phyloP scores from a whole-genome alignment of 1,139 yeast species.

The Geotrichum carabidarum region DNA sequence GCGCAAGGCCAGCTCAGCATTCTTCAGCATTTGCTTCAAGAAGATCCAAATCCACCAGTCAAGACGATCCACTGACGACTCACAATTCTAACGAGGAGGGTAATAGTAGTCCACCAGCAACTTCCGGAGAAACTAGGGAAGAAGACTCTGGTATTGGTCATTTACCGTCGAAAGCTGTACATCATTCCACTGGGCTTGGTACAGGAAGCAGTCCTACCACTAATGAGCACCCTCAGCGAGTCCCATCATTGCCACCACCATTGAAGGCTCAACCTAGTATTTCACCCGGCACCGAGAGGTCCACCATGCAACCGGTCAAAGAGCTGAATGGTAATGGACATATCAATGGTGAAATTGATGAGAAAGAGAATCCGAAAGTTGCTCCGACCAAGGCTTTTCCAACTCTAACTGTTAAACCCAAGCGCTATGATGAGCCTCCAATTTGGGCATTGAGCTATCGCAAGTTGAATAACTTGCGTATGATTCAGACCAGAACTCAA shows the following conservation, averaged over 20 bases:
- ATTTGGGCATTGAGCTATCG: conserved; percentile 60
- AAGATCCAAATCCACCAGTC: background rate
- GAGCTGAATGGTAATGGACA: background rate
- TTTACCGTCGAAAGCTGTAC: conserved; percentile 7
- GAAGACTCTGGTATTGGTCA: conserved; percentile 2
- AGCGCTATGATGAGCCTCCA: conserved; percentile 61
- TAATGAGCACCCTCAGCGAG: background rate
- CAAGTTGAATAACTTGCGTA: conserved; percentile 32
- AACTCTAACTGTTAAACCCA: conserved; percentile 46
- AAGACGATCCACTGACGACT: background rate
- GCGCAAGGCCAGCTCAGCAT: background rate
- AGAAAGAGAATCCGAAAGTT: background rate
- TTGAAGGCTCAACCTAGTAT: background rate
- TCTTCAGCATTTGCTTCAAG: background rate
- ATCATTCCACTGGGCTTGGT: background rate
- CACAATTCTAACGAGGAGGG: conserved; percentile 4
- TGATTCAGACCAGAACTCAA: conserved; percentile 43
- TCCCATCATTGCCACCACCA: conserved; percentile 6
- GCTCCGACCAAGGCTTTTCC: background rate
- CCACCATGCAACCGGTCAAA: background rate
- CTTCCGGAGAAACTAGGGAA: background rate
- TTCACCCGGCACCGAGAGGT: too few relatives aligned
- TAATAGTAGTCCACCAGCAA: conserved; percentile 8
- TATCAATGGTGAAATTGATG: background rate
- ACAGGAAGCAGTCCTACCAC: background rate